Percentiles rank a stretch among this genome's conserved stretches.
Conservation (phyloP, 2,329 filamentous ascomycete genomes). For the Amylocarpus encephaloides region DNA sequence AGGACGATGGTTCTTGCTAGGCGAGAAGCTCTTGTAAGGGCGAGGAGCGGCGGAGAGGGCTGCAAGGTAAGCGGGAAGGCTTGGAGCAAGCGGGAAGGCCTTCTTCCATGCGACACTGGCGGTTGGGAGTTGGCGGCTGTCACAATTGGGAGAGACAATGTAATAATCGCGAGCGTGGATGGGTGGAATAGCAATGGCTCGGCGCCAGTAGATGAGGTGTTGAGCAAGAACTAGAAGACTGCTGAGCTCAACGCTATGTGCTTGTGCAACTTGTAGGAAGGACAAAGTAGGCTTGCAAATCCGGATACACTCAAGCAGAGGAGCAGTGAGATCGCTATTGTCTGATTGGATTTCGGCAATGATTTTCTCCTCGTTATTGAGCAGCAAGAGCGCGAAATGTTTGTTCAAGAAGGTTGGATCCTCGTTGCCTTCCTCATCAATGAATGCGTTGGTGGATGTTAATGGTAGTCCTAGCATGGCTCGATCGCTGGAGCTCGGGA, state of each 20-base stretch:
- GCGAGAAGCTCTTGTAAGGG: conserved; percentile 77
- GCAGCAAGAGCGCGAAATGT: conserved; percentile 78
- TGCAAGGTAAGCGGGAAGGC: conserved; percentile 80
- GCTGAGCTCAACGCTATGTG: conserved; percentile 64
- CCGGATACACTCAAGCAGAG: conserved; percentile 75
- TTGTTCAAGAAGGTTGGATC: conserved; percentile 69
- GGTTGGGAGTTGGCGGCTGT: conserved; percentile 62
- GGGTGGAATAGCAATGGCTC: conserved; percentile 84
- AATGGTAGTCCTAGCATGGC: conserved; percentile 74
- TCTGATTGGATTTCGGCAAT: conserved; percentile 71
- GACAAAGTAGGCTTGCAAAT: conserved; percentile 64
- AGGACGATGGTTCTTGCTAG: conserved; percentile 78
- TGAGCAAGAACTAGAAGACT: conserved; percentile 84
- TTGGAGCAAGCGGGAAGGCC: conserved; percentile 76
- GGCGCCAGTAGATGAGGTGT: conserved; percentile 93
- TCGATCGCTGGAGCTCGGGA: conserved; percentile 62
- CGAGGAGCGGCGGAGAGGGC: conserved; percentile 73
- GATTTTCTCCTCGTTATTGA: conserved; percentile 72
- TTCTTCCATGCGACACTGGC: conserved; percentile 68
- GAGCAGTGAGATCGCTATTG: conserved; percentile 65
- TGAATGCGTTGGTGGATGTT: conserved; percentile 75
- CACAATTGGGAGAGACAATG: conserved; percentile 84
- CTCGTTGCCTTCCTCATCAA: conserved; percentile 60
- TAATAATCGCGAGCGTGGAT: conserved; percentile 87
- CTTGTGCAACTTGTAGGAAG: conserved; percentile 65